These are phyloP conservation scores for Teunomyces tritomae DNA, from an alignment of 805 yeast genomes.

Conservation along the genomic window DNA sequence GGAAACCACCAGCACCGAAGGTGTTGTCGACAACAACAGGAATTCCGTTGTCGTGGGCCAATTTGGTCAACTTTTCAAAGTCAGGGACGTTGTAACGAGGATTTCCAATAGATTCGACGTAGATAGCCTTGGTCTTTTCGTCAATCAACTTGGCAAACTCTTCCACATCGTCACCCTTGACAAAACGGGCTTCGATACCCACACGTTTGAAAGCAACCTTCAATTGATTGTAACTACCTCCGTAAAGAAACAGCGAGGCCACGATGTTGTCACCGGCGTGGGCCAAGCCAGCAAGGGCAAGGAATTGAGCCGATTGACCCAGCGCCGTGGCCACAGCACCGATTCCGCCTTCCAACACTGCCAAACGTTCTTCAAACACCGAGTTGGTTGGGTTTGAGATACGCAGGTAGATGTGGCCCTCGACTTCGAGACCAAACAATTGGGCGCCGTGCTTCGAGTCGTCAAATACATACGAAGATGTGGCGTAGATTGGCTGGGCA, in stretches of 20 bases:
- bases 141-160: slow-evolving; percentile 74
- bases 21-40: slow-evolving; percentile 95
- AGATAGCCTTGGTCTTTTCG: slow-evolving; percentile 83
- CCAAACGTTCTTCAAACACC: slow-evolving; percentile 86
- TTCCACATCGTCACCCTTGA: slow-evolving; percentile 74
- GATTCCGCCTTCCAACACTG: slow-evolving; percentile 89
- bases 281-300: slow-evolving; percentile 80
- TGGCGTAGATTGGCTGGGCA: slow-evolving; percentile 92
- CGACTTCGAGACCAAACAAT: slow-evolving; percentile 77
- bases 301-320: slow-evolving; percentile 95
- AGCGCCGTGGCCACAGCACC: slow-evolving; percentile 88
- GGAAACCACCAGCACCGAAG: slow-evolving; percentile 94
- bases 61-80: slow-evolving; percentile 67
- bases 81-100: slow-evolving; percentile 93
- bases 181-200: slow-evolving; percentile 84
- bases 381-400: slow-evolving; percentile 91
- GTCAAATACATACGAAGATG: slow-evolving; percentile 84
- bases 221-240: slow-evolving; percentile 96
- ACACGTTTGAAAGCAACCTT: slow-evolving; percentile 87
- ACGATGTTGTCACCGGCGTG: slow-evolving; percentile 87
- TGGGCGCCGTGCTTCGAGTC: slow-evolving; percentile 92
- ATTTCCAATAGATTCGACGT: slow-evolving; percentile 87
- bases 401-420: slow-evolving; percentile 87
- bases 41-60: slow-evolving; percentile 83
- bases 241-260: slow-evolving; percentile 83